Evolutionary conservation across 805 yeast species (phyloP), one percentile per base, ranked within the genome.

Genomic region (Ogataea wickerhamii): DNA sequence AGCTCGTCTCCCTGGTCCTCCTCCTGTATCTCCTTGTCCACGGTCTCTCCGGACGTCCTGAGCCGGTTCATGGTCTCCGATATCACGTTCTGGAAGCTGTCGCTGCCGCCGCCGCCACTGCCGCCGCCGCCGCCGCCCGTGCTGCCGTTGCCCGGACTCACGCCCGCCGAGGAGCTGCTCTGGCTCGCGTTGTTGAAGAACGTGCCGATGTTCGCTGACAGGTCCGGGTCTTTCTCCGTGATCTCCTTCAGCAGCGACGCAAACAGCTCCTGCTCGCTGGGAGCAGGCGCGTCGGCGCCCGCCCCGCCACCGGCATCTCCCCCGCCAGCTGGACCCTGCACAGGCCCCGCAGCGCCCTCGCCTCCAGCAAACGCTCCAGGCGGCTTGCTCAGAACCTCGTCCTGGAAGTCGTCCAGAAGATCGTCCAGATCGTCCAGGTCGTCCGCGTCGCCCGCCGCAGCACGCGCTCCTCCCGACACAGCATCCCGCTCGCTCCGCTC

Each of bases 391-490:
- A 83, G 65, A 1, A 81, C 71, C 40, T 79, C 86, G 43, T 80
- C 86, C 28, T 82, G 86, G 56, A 84, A 84, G 45, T 88, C 96
- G 54, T 88, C 96, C 36, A 91, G 68, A 43, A 87, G 69, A 52
- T 87, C 95, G 49, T 86, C 95, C 45, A 86, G 71, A 49, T 86
- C 94, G 52, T 59, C 95, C 44, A 86, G 72, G 45, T 85, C 93
- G 52, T 56, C 94, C 40, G 57, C 58, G 7, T 44, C 44, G 36
- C 38, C 5, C 19, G 24, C 13, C 18, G 23, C 19, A 13, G 11
- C 7, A 14, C 18, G 6, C 13, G 24, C 25, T n/a, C n/a, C n/a
- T n/a, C n/a, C n/a, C n/a, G n/a, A n/a, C n/a, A n/a, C n/a, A n/a
- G n/a, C n/a, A n/a, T n/a, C n/a, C n/a, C n/a, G n/a, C n/a, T n/a